Evolutionary conservation across 306 rosid species (phyloP), one percentile per base, ranked within the genome.

Genomic region (Calophaca sinica): DNA sequence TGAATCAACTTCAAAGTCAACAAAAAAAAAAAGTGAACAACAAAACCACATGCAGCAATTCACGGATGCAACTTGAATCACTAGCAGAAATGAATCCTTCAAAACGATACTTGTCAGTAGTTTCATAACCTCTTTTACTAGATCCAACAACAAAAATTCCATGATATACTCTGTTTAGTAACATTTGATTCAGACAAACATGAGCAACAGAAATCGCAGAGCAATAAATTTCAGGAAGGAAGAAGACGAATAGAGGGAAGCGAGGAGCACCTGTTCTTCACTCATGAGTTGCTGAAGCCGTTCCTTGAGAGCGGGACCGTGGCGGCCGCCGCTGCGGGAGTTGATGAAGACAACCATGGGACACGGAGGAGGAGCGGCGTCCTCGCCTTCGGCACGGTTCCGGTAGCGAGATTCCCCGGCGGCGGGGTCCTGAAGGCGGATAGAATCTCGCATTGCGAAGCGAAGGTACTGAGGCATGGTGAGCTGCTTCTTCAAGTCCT

Each of bases 291-390:
- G 85, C 82, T 88, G 93, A 32, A 96, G 89, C 62, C 98, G 74
- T 62, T 85, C 91, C 86, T 92, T 96, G 45, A 96, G 98, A 74
- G 79, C 82, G 3, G 90, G 96, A 3, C 98, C 98, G 49, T 87
- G 92, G 38, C 99, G 89, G 7, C 98, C 98, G 10, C 99, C 99
- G 81, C 98, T 96, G 48, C 52, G 78, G 2, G 91, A 45, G 31
- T 96, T 92, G 63, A 96, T 96, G 68, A 96, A 96, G 36, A 90
- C 97, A 0, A 96, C 97, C 89, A 90, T 85, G 8, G 98, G 98
- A 41, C 77, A 63, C 29, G 78, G 78, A 7, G 98, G 94, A 38
- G 88, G 20, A 4, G 39, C 65, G 4, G 48, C 69, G 9, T 46
- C 82, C 0, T 57, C 88, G 0, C 52, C 88, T 9, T 46, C 72